Evolutionary conservation across 129 eudicot species (phyloP), one percentile per base, ranked within the genome.

Genomic region (Apium graveolens): DNA sequence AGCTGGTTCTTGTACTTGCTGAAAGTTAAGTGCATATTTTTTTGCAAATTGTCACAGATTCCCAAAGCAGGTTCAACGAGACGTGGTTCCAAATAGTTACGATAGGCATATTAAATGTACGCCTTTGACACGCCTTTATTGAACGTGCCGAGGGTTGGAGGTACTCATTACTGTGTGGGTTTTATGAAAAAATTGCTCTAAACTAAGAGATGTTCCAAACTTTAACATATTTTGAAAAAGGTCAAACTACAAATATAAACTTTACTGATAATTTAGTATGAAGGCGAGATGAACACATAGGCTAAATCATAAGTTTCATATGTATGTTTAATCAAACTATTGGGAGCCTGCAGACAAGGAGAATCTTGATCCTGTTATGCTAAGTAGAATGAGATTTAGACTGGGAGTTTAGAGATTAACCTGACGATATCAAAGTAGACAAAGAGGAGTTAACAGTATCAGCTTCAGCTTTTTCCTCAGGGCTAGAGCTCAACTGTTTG

Each of bases 381-480:
- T 73, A 11, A 24, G 10, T 44, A 27, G 26, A 44, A 27, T 43
- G n/a, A 29, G 14, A 11, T 46, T 29, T 24, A 32, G 21, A 12
- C 44, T 51, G 46, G 34, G 45, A 11, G 38, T 42, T 45, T 18
- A 31, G 32, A 74, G 49, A 31, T 32, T 69, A 70, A 96, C 99
- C 96, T 78, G 97, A 92, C 2, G 97, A 82, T 80, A 92, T 90
- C 80, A 96, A 86, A 78, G 93, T 80, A 66, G 90, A 83, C 41
- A 96, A 79, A 0, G 99, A 96, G 42, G 85, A 80, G 76, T 87
- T 90, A 84, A 96, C 89, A 27, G 83, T 26, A 70, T 92, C 95
- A 27, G 87, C 91, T 85, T 88, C 90, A 31, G 91, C 80, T 83
- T 84, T 87, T 83, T 92, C 97, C 83, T 96, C 99, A 2, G 88